Evolutionary conservation across 495 filamentous ascomycete genomes (phyloP), one percentile per base, ranked within the genome.

Genomic region (Coniosporium apollinis): DNA sequence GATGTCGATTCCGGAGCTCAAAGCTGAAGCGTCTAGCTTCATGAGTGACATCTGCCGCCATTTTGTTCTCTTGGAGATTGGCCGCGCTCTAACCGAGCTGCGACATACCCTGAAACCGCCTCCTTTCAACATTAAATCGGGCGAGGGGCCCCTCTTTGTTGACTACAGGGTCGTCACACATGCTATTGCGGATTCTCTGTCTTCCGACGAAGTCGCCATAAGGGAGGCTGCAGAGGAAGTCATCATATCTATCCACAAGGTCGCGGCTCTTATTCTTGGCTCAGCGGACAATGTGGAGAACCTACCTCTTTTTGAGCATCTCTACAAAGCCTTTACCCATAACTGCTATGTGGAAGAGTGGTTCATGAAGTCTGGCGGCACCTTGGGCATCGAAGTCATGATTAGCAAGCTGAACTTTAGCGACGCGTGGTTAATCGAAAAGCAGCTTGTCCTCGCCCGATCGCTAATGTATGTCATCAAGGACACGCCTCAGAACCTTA

Each of bases 311-410:
- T 99, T 94, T 57, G 61, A 65, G 40, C 75, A 84, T 48, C 60
- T 96, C 8, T 72, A 76, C 15, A 75, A 72, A 38, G 69, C 73
- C 0, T 94, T 94, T 56, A 84, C 79, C 44, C 91, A 99, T 53
- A 80, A 80, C 42, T 99, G 91, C 50, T 79, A 94, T 40, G 82
- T 85, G 44, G 86, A 94, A 51, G 86, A 96, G 43, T 99, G 91
- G 91, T 96, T 86, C 48, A 81, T 83, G 10, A 99, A 99, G 49
- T 74, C 82, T 14, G 87, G 86, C 38, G 91, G 91, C 11, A 82
- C 79, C 24, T 55, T 87, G 15, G 91, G 91, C 30, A 93, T 99
- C 37, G 74, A 83, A 43, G 66, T 85, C 28, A 61, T 94, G 33
- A 70, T 79, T 3, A 81, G 76, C 10, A 72, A 83, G 46, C 53